Percentiles rank a stretch among this genome's conserved stretches.
phyloP scores from a whole-genome alignment of 192 early-diverging fungal species.

The Coemansia sp. region DNA sequence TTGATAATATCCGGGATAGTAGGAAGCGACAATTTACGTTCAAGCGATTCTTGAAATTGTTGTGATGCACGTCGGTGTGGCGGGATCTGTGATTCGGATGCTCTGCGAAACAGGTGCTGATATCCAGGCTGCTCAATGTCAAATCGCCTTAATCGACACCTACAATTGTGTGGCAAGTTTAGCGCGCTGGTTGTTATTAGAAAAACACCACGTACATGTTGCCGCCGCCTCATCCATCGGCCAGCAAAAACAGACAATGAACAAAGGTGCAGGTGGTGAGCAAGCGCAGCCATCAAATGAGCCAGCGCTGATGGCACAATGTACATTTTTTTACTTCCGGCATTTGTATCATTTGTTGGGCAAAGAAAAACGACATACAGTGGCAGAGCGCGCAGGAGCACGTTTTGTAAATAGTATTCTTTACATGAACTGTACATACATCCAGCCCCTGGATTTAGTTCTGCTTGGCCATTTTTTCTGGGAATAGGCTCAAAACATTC shows the following conservation, averaged over 20 bases:
- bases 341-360: too few species aligned
- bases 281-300: conserved; percentile 7
- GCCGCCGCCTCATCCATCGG: conserved; percentile 1
- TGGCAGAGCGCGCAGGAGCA: too few species aligned
- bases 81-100: conserved; percentile 50
- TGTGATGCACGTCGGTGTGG: conserved; percentile 23
- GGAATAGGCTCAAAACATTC: conserved; percentile 3
- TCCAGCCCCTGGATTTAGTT: conserved; percentile 6
- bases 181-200: background rate
- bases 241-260: conserved; percentile 5
- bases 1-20: conserved; percentile 45
- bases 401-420: too few species aligned
- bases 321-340: too few species aligned
- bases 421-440: too few species aligned
- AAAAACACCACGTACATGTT: background rate
- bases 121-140: conserved; percentile 37
- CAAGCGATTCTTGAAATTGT: conserved; percentile 38
- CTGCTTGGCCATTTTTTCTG: background rate
- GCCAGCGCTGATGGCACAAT: too few species aligned
- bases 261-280: background rate
- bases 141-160: conserved; percentile 48
- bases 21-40: conserved; percentile 52
- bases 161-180: background rate
- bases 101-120: conserved; percentile 45
- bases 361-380: background rate